Base-by-base conservation (phyloP, 179 eudicot genomes). In the Carnegiea gigantea region DNA sequence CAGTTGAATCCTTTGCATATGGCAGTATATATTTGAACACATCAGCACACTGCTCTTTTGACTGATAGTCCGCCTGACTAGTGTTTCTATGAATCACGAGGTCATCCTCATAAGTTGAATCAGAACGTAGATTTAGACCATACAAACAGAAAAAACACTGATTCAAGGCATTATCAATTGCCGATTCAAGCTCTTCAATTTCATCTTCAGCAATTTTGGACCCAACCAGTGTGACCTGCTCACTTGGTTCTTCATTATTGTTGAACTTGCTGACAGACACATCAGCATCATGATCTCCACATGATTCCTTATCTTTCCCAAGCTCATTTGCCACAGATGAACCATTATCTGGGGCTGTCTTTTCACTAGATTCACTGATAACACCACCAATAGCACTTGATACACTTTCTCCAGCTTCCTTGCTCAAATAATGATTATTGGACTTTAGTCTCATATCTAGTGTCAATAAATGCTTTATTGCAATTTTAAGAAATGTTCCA, bases 11-110 rank as follows among this genome's bases (percentile, higher is more conserved):
- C 87, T 92, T 97, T 17, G 99, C 99, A 83, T 97, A 97, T 6
- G 99, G 97, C 73, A 97, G 88, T 83, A 97, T 92, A 84, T 97
- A 97, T 86, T 90, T 93, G 85, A 97, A 97, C 77, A 97, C 99
- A 85, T 97, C 98, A 80, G 98, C 98, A 88, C 99, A 97, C 87
- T 97, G 99, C 88, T 97, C 99, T 84, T 97, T 97, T 17, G 97
- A 92, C 89, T 97, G 99, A 86, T 97, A 97, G 86, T 97, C 98
- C 74, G 95, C 97, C 78, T 91, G 93, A 83, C 95, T 91, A 73
- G 98, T 90, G 81, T 97, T 97, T 88, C 86, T 93, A 85, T 97
- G 99, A 82, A 82, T 83, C 57, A 88, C 87, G 68, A 97, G 83
- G 83, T 97, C 99, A 73, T 95, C 98, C 86, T 95, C 97, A 79